These are phyloP conservation scores for Tolypocladium tropicale DNA, from an alignment of 2,329 filamentous ascomycete genomes.

Conservation along the genomic window DNA sequence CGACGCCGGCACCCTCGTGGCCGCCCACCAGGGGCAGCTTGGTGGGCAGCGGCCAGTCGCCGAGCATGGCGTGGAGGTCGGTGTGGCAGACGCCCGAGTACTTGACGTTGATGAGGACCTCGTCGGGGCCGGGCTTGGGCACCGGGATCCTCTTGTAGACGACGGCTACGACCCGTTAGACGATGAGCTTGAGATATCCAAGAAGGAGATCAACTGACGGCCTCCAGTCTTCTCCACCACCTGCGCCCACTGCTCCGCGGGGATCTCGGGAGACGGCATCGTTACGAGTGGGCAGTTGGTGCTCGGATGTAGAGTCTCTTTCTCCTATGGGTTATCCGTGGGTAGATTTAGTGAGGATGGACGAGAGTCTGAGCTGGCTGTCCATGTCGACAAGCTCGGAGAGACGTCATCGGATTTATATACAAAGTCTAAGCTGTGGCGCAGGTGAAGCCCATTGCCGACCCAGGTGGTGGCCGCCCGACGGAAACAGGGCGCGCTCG, in stretches of 20 bases:
- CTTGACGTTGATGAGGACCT: conserved; percentile 86
- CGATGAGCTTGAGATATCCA: not conserved
- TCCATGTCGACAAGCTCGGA: not conserved
- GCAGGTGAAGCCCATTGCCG: not conserved
- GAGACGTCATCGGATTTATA: not conserved
- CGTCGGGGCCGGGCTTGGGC: conserved; percentile 69
- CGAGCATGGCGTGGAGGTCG: conserved; percentile 68
- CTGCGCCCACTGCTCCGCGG: conserved; percentile 82
- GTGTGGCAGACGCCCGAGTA: conserved; percentile 89
- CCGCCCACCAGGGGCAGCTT: conserved; percentile 84
- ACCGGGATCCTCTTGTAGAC: conserved; percentile 77
- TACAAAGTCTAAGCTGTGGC: not conserved
- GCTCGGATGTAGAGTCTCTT: not conserved
- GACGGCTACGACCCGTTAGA: conserved; percentile 32
- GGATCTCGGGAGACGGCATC: conserved; percentile 41
- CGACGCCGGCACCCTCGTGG: conserved; percentile 68
- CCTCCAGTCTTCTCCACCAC: conserved; percentile 76
- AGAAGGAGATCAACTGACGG: conserved; percentile 30
- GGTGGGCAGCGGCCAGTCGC: conserved; percentile 77
- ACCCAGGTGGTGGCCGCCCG: not conserved
- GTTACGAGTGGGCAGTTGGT: not conserved
- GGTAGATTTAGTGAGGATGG: not conserved
- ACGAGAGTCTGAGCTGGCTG: not conserved
- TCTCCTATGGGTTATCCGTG: not conserved
- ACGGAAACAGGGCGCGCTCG: not conserved